A percentile compares a stretch with the other conserved stretches of the same genome.
These are phyloP conservation scores for Mrakia blollopis DNA, from an alignment of 768 basidiomycete species.

Conservation along the genomic window DNA sequence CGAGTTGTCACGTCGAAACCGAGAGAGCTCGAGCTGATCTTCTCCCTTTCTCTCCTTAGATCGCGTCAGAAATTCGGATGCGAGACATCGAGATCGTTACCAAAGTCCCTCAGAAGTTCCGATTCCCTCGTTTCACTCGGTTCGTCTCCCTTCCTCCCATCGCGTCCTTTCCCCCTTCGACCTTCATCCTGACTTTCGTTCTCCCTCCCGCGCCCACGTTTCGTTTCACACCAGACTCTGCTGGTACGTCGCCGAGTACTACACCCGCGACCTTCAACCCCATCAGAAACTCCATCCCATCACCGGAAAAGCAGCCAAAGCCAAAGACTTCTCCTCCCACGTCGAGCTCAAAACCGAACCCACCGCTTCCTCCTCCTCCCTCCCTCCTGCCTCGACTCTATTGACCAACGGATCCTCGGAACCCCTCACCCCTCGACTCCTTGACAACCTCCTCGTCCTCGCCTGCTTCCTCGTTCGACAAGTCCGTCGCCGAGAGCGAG, in stretches of 20 bases:
- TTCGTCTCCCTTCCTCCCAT: constrained; percentile 40
- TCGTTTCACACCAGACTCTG: constrained; percentile 59
- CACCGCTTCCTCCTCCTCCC: neutral
- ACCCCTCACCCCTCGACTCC: constrained; percentile 53
- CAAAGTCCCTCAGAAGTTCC: constrained; percentile 85
- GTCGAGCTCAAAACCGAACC: constrained; percentile 11
- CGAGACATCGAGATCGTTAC: constrained; percentile 88
- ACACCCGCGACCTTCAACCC: constrained; percentile 64
- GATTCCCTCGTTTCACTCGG: constrained; percentile 77
- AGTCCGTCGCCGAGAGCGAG: constrained; percentile 58
- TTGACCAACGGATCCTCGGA: neutral
- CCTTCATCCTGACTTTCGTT: neutral
- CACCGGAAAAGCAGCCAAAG: constrained; percentile 29
- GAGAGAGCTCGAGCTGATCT: neutral
- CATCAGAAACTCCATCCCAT: constrained; percentile 41
- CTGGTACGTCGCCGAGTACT: constrained; percentile 85
- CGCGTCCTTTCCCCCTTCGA: no score
- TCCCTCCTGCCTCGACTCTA: neutral
- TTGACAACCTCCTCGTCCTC: constrained; percentile 65
- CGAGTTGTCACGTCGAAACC: no score
- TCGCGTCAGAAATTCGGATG: constrained; percentile 68
- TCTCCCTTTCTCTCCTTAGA: neutral
- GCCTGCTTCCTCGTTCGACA: constrained; percentile 77
- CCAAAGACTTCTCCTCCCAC: constrained; percentile 5
- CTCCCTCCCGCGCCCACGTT: no score